phyloP scores from a whole-genome alignment of 2,329 filamentous ascomycete genomes.

The Neopestalotiopsis sp. region DNA sequence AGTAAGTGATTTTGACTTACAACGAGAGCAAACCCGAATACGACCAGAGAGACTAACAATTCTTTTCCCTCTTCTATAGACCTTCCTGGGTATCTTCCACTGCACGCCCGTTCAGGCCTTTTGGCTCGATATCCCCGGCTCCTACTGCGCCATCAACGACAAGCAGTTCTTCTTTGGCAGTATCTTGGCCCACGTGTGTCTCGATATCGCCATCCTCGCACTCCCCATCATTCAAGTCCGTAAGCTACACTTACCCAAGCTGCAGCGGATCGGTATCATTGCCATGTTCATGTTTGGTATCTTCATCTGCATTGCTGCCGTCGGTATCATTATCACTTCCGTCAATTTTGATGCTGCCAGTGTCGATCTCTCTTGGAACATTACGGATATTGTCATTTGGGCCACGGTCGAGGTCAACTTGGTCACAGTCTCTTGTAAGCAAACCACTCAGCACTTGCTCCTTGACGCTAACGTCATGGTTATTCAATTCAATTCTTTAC shows the following conservation, averaged over 20 bases:
- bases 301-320: conserved; percentile 15
- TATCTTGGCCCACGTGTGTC: conserved; percentile 25
- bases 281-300: conserved; percentile 21
- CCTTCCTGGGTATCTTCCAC: conserved; percentile 31
- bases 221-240: conserved; percentile 27
- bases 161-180: conserved; percentile 28
- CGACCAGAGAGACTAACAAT: neutral
- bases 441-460: no score
- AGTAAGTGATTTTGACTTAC: conserved; percentile 9
- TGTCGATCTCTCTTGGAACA: conserved; percentile 15
- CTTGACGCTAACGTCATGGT: no score
- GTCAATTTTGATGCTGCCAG: conserved; percentile 7
- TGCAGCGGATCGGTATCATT: conserved; percentile 11
- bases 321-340: conserved; percentile 15
- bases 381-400: conserved; percentile 13
- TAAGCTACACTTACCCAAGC: conserved; percentile 21
- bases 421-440: conserved; percentile 7
- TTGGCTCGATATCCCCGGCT: conserved; percentile 25
- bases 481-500: neutral
- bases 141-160: conserved; percentile 28
- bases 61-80: conserved; percentile 1
- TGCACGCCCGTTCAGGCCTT: conserved; percentile 30
- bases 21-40: neutral
- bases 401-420: conserved; percentile 18
- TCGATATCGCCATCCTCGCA: conserved; percentile 28